Evolutionary conservation across 495 filamentous ascomycete species (phyloP).

Genomic region (Astrothelium macrocarpum): DNA sequence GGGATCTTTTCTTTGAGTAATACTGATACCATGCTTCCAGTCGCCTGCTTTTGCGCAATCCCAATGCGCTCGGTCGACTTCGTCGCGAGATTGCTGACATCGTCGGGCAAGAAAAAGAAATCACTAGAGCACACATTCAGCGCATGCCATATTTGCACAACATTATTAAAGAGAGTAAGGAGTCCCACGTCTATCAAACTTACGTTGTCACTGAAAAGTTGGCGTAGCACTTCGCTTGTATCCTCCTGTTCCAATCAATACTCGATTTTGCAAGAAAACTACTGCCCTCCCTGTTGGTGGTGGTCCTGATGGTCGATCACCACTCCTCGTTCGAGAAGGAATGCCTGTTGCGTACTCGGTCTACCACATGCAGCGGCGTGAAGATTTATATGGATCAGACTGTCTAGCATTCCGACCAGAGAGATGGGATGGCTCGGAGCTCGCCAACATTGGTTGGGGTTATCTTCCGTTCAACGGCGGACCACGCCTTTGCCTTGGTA

Average conservation of each 20-base stretch:
- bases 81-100: not conserved
- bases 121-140: constrained; percentile 1
- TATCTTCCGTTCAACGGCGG: constrained; percentile 37
- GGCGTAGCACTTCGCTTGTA: constrained; percentile 16
- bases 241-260: constrained; percentile 30
- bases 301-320: constrained; percentile 24
- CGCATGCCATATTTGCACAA: not conserved
- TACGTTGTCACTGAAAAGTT: not conserved
- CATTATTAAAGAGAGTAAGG: constrained; percentile 2
- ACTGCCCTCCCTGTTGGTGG: constrained; percentile 30
- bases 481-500: constrained; percentile 31
- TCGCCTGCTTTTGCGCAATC: constrained; percentile 2
- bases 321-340: constrained; percentile 27
- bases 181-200: not conserved
- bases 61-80: not conserved
- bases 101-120: not conserved
- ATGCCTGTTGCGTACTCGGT: constrained; percentile 20
- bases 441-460: constrained; percentile 24
- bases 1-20: not conserved
- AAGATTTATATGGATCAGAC: constrained; percentile 29
- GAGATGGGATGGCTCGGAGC: constrained; percentile 27
- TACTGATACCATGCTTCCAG: not conserved
- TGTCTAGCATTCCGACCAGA: constrained; percentile 30
- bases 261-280: constrained; percentile 25
- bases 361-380: constrained; percentile 29